phyloP scores from a whole-genome alignment of 2,329 filamentous ascomycete genomes.

The Huntiella abstrusa region DNA sequence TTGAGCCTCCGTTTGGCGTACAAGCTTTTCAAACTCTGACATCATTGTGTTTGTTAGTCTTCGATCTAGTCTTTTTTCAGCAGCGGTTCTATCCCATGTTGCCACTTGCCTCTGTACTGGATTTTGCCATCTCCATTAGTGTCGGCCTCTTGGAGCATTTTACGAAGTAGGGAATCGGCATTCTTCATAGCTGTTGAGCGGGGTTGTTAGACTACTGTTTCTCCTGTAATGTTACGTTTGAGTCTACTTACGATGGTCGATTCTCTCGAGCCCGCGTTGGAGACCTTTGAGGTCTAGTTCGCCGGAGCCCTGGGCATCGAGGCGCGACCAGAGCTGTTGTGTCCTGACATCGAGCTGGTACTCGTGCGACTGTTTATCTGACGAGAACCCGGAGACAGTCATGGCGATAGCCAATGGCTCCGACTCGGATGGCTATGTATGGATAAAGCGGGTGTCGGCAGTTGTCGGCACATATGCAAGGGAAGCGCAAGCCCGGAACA shows the following conservation, averaged over 20 bases:
- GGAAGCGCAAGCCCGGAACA: neutral
- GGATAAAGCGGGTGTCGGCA: neutral
- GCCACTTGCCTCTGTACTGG: conserved; percentile 59
- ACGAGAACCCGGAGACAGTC: conserved; percentile 5
- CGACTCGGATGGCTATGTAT: neutral
- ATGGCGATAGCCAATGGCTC: conserved; percentile 6
- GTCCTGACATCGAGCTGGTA: conserved; percentile 59
- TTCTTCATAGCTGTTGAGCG: conserved; percentile 53
- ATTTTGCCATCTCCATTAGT: conserved; percentile 77
- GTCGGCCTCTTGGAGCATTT: conserved; percentile 68
- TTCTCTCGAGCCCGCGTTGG: conserved; percentile 65
- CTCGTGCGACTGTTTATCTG: conserved; percentile 4
- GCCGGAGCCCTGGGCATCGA: conserved; percentile 60
- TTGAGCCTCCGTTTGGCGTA: conserved; percentile 71
- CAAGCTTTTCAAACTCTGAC: conserved; percentile 78
- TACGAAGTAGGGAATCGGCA: conserved; percentile 66
- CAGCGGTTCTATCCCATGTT: neutral
- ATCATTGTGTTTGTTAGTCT: neutral
- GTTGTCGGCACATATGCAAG: neutral
- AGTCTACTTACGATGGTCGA: conserved; percentile 61
- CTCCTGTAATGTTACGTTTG: neutral
- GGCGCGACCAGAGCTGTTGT: conserved; percentile 62
- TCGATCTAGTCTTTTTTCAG: conserved; percentile 1
- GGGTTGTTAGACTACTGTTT: neutral
- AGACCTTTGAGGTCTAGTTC: conserved; percentile 71